These are phyloP conservation scores for Sechiopsis laciniata DNA, from an alignment of 306 rosid genomes.

Conservation along the genomic window DNA sequence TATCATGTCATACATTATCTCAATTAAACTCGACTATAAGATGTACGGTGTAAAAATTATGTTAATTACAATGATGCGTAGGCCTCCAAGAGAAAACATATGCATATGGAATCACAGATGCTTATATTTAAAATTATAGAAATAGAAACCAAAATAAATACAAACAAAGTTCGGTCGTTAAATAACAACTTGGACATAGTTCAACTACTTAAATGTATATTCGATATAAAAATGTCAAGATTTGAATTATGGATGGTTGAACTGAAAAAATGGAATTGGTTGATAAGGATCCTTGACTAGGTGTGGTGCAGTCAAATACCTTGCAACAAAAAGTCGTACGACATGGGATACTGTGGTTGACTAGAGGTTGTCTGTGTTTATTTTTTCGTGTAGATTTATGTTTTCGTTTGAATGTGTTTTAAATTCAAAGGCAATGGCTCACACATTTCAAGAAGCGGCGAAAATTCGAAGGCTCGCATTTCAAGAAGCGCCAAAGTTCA, in stretches of 20 bases:
- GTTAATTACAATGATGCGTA: neutral
- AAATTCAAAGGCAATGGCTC: slow-evolving; percentile 46
- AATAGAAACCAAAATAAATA: neutral
- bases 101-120: neutral
- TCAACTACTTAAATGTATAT: no score
- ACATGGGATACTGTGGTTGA: neutral
- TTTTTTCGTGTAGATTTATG: neutral
- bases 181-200: neutral
- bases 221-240: no score
- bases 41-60: neutral
- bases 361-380: neutral
- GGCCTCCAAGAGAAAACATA: neutral
- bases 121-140: neutral
- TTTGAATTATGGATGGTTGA: no score
- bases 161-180: neutral
- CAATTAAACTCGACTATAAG: no score
- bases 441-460: slow-evolving; percentile 53
- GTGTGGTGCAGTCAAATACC: no score
- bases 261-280: no score
- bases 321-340: no score
- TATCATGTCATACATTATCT: no score
- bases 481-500: neutral
- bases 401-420: slow-evolving; percentile 43
- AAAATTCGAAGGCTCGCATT: neutral
- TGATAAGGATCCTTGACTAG: no score